A percentile compares a stretch with the other conserved stretches of the same genome.
Conservation (phyloP, 305 asterid genomes). For the Andrographis paniculata region DNA sequence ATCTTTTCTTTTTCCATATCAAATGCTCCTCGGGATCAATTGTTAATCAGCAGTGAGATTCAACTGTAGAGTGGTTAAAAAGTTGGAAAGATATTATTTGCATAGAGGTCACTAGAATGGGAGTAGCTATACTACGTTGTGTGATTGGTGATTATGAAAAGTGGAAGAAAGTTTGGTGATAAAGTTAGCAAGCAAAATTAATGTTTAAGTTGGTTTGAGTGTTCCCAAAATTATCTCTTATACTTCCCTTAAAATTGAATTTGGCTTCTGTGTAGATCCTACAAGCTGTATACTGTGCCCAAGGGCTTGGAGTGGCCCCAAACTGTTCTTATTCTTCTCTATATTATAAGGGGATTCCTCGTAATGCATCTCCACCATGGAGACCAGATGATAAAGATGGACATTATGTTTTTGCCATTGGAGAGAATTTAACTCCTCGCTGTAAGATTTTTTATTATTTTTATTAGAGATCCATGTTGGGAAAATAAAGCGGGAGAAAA, state of each 20-base stretch:
- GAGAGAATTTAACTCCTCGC: slow-evolving; percentile 82
- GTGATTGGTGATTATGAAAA: not conserved
- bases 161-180: not conserved
- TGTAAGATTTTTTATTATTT: slow-evolving; percentile 66
- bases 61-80: too few relatives aligned
- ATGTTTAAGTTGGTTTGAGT: slow-evolving; percentile 6
- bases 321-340: slow-evolving; percentile 66
- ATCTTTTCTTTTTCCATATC: too few relatives aligned
- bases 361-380: slow-evolving; percentile 77
- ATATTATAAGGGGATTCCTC: slow-evolving; percentile 60
- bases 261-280: slow-evolving; percentile 44
- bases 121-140: not conserved
- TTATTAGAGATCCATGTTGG: too few relatives aligned
- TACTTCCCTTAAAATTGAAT: slow-evolving; percentile 6
- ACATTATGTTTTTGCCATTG: slow-evolving; percentile 61
- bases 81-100: not conserved
- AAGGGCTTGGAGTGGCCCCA: slow-evolving; percentile 48
- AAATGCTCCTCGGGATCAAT: not conserved
- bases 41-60: not conserved
- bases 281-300: slow-evolving; percentile 52
- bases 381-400: slow-evolving; percentile 86
- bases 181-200: not conserved
- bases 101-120: not conserved
- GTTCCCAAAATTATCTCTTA: not conserved
- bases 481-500: too few relatives aligned